A percentile compares a stretch with the other conserved stretches of the same genome.
phyloP scores from a whole-genome alignment of 2,329 filamentous ascomycete genomes.

The Colletotrichum spaethianum region DNA sequence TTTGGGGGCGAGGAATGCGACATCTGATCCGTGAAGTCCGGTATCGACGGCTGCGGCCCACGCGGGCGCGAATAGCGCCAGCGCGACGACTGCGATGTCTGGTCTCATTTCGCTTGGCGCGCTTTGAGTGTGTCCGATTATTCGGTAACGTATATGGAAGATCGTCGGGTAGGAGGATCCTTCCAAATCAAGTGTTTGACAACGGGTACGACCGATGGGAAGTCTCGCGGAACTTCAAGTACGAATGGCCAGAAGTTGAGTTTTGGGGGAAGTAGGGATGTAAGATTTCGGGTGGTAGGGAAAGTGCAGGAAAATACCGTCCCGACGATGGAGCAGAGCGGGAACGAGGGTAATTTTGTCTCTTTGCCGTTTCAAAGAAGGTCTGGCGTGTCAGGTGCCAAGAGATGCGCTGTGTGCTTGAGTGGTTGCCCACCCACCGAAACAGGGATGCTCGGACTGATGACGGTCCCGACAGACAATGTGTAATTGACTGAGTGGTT shows the following conservation, averaged over 20 bases:
- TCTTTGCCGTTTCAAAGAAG: slow-evolving; percentile 33
- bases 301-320: slow-evolving; percentile 10
- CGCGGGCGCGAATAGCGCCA: slow-evolving; percentile 45
- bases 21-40: slow-evolving; percentile 40
- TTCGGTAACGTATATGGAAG: slow-evolving; percentile 6
- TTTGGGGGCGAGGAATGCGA: slow-evolving; percentile 31
- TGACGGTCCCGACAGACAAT: slow-evolving; percentile 27
- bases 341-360: slow-evolving; percentile 24
- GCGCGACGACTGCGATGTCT: slow-evolving; percentile 48
- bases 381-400: slow-evolving; percentile 31
- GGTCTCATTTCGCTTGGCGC: slow-evolving; percentile 49
- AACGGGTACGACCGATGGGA: not conserved
- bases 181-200: not conserved
- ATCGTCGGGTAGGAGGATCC: not conserved
- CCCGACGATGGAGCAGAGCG: slow-evolving; percentile 6
- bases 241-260: not conserved
- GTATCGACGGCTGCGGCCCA: slow-evolving; percentile 46
- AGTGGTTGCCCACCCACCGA: not conserved
- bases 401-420: slow-evolving; percentile 15
- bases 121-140: not conserved
- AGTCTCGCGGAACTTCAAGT: not conserved
- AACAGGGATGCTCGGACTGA: slow-evolving; percentile 34
- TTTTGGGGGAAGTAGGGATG: not conserved
- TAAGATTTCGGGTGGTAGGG: slow-evolving; percentile 1
- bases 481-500: slow-evolving; percentile 33